Evolutionary conservation across 176 grass and related monocot genomes (phyloP).

Genomic region (Oryza glumipatula): DNA sequence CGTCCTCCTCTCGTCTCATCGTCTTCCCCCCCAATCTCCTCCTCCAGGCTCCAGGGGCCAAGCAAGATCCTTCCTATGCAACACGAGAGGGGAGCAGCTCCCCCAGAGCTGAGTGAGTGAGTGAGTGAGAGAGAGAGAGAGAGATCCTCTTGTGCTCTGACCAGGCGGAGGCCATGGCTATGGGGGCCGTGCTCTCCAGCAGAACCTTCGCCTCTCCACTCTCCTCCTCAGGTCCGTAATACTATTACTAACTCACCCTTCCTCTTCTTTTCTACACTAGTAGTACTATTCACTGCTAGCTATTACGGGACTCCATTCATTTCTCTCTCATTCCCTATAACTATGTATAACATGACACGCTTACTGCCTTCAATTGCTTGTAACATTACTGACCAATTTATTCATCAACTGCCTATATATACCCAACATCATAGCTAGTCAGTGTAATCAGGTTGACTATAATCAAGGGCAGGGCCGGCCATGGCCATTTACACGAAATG

Average conservation of each 20-base stretch:
- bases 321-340: no score
- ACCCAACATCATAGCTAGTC: background rate
- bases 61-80: background rate
- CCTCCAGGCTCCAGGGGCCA: background rate
- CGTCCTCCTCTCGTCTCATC: slow-evolving; percentile 17
- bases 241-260: background rate
- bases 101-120: no score
- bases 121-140: no score
- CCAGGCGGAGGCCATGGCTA: slow-evolving; percentile 46
- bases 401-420: background rate
- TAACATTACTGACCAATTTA: background rate
- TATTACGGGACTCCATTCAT: background rate
- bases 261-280: no score
- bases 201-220: slow-evolving; percentile 55
- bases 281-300: no score
- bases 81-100: no score
- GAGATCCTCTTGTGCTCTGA: no score
- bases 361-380: background rate
- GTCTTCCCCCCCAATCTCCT: background rate
- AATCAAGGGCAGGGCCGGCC: background rate
- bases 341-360: no score
- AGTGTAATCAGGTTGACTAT: background rate
- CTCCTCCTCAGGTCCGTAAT: slow-evolving; percentile 38
- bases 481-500: background rate
- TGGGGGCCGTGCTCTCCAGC: slow-evolving; percentile 60